Conservation (phyloP, 441 rosid genomes). For the Pelargonium australe region DNA sequence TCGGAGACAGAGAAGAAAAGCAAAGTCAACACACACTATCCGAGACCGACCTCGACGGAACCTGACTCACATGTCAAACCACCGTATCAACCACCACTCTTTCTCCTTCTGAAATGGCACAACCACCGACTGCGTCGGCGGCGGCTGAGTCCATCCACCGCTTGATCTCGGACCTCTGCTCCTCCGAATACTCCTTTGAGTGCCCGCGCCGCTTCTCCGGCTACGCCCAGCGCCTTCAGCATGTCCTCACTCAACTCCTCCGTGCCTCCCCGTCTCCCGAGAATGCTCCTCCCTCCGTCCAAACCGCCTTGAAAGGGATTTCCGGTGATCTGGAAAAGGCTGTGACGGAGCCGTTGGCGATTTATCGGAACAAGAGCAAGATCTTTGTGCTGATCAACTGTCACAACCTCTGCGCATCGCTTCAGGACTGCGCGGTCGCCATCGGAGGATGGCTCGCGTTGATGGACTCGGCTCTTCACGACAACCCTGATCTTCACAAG, state of each 20-base stretch:
- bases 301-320: background rate
- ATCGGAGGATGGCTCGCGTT: constrained; percentile 33
- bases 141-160: constrained; percentile 29
- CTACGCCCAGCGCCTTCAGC: constrained; percentile 25
- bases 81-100: too few species aligned
- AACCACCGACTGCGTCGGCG: constrained; percentile 9
- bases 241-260: constrained; percentile 22
- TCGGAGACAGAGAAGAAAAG: too few species aligned
- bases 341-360: constrained; percentile 18
- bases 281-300: background rate
- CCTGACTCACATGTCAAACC: too few species aligned
- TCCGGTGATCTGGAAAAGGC: background rate
- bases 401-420: constrained; percentile 21
- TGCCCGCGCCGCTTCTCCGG: constrained; percentile 26
- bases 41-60: too few species aligned
- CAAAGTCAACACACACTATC: too few species aligned
- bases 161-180: constrained; percentile 20
- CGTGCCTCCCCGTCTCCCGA: constrained; percentile 12
- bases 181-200: constrained; percentile 22
- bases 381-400: constrained; percentile 31
- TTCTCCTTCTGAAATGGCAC: background rate
- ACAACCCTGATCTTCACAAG: constrained; percentile 28
- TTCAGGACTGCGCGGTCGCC: constrained; percentile 22
- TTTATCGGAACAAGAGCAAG: constrained; percentile 28
- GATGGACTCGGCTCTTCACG: constrained; percentile 25